Conservation (phyloP, 2,329 filamentous ascomycete genomes). For the Lasiodiplodia gonubiensis region DNA sequence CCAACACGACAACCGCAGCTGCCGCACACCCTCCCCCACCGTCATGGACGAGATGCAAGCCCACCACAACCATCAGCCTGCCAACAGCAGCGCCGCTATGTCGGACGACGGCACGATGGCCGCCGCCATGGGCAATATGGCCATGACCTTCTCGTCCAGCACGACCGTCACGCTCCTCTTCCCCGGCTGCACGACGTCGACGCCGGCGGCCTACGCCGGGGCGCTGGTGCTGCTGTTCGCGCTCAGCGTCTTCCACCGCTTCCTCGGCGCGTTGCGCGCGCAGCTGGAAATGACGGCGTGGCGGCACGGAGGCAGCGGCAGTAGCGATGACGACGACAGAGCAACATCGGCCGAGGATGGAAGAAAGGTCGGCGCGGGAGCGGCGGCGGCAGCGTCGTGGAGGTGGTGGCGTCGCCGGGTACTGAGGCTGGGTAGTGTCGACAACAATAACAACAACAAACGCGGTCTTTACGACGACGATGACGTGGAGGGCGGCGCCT, state of each 20-base stretch:
- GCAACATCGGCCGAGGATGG: too few relatives aligned
- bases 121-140: conserved; percentile 34
- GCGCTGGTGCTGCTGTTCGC: conserved; percentile 39
- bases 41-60: neutral
- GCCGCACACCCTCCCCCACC: neutral
- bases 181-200: conserved; percentile 38
- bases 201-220: conserved; percentile 36
- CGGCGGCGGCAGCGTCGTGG: too few relatives aligned
- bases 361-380: too few relatives aligned
- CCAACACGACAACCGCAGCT: too few relatives aligned
- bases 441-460: too few relatives aligned
- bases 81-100: neutral
- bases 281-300: conserved; percentile 35
- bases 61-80: neutral
- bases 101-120: neutral
- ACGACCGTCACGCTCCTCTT: conserved; percentile 41
- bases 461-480: neutral
- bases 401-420: too few relatives aligned
- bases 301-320: too few relatives aligned
- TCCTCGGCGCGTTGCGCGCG: conserved; percentile 38
- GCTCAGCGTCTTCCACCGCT: conserved; percentile 39
- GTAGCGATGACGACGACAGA: neutral
- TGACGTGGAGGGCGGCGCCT: neutral
- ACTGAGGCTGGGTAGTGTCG: too few relatives aligned
- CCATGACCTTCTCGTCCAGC: conserved; percentile 37